phyloP scores from a whole-genome alignment of 2,329 filamentous ascomycete genomes.

The Calonectria crousiana region DNA sequence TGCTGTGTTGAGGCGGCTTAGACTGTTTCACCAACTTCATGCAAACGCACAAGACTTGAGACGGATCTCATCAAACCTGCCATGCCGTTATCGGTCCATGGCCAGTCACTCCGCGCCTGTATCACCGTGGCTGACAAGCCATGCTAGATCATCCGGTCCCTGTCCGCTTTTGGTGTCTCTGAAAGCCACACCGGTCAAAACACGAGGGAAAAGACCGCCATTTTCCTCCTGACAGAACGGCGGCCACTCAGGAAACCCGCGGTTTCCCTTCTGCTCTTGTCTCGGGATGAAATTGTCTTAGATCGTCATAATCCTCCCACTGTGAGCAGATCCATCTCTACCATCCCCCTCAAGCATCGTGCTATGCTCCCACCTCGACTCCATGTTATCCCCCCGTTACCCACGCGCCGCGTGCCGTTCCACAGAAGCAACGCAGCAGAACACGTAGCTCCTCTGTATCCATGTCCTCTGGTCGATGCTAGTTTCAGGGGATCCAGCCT shows the following conservation, averaged over 20 bases:
- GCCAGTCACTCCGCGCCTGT: background rate
- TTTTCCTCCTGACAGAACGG: background rate
- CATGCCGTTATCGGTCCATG: background rate
- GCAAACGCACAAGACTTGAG: background rate
- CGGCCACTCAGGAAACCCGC: background rate
- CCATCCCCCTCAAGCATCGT: background rate
- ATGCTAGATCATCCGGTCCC: background rate
- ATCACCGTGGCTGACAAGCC: constrained; percentile 16
- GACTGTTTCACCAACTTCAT: background rate
- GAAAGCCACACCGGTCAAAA: constrained; percentile 6
- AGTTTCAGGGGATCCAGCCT: constrained; percentile 5
- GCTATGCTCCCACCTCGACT: background rate
- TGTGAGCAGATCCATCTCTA: background rate
- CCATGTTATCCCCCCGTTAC: background rate
- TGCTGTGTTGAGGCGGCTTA: background rate
- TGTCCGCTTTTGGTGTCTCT: background rate
- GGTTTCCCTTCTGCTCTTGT: background rate
- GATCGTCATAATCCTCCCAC: background rate
- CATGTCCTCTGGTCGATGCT: background rate
- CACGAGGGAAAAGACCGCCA: background rate
- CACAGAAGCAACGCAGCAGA: background rate
- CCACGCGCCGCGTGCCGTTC: background rate
- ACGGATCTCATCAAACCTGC: background rate
- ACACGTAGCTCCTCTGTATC: background rate
- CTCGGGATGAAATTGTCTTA: constrained; percentile 6